Percentiles rank a stretch among this genome's conserved stretches.
These are phyloP conservation scores for Ogataea trehalophila DNA, from an alignment of 805 yeast species.

Conservation along the genomic window DNA sequence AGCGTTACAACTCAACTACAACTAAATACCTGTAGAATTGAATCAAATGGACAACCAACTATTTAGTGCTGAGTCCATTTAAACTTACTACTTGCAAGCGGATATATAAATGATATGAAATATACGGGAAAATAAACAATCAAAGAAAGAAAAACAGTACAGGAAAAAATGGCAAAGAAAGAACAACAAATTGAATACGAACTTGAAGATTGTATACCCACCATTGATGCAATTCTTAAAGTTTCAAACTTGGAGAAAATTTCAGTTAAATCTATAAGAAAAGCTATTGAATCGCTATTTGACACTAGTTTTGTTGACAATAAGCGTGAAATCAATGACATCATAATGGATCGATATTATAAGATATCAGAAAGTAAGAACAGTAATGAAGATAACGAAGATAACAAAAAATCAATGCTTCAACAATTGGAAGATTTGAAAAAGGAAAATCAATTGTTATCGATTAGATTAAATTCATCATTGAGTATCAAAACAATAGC, in stretches of 20 bases:
- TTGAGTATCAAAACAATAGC: conserved; percentile 12
- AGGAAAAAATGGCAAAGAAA: background rate
- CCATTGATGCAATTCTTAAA: conserved; percentile 68
- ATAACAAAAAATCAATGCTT: conserved; percentile 17
- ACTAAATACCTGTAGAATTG: too few relatives aligned
- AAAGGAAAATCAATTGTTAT: conserved; percentile 40
- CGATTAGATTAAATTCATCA: conserved; percentile 33
- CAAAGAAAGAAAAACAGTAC: too few relatives aligned
- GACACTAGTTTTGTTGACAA: conserved; percentile 44
- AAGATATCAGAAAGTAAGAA: conserved; percentile 38
- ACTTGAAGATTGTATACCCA: conserved; percentile 43
- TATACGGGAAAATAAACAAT: too few relatives aligned
- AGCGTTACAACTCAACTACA: too few relatives aligned
- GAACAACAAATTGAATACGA: conserved; percentile 1
- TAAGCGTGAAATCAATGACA: conserved; percentile 53
- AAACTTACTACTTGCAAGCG: too few relatives aligned
- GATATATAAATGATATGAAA: too few relatives aligned
- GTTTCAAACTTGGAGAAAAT: conserved; percentile 67
- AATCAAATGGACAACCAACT: too few relatives aligned
- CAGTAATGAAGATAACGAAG: conserved; percentile 12
- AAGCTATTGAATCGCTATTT: conserved; percentile 68
- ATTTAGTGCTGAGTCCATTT: too few relatives aligned
- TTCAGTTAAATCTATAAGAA: conserved; percentile 65
- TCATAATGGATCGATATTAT: conserved; percentile 56
- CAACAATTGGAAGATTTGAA: conserved; percentile 40